Percentiles rank a stretch among this genome's conserved stretches.
Conservation (phyloP, 768 basidiomycete genomes). For the Russula earlei region DNA sequence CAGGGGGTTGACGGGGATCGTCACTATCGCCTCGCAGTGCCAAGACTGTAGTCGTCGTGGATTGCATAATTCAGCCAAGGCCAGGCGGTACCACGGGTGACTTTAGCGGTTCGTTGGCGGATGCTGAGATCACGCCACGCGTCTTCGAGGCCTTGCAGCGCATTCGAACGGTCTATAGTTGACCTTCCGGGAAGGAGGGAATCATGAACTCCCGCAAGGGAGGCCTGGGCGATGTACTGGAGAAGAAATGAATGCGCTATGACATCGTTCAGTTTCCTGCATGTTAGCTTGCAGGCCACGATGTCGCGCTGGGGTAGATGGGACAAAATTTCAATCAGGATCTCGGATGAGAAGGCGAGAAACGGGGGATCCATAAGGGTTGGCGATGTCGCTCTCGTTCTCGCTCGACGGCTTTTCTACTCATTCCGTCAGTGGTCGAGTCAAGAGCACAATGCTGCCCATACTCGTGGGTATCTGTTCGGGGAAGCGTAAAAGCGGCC, state of each 20-base stretch:
- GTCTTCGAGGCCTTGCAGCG: not conserved
- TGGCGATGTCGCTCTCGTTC: not conserved
- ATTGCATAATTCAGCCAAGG: slow-evolving; percentile 6
- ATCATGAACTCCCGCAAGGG: slow-evolving; percentile 2
- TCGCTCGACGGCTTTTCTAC: not conserved
- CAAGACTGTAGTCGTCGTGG: slow-evolving; percentile 5
- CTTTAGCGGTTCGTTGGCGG: not conserved
- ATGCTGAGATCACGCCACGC: slow-evolving; percentile 5
- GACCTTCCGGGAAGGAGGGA: not conserved
- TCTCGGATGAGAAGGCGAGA: slow-evolving; percentile 2
- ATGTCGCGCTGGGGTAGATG: not conserved
- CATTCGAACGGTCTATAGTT: not conserved
- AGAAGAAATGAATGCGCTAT: not conserved
- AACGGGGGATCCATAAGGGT: not conserved
- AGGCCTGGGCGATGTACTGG: not conserved
- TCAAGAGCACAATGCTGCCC: not conserved
- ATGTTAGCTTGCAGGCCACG: not conserved
- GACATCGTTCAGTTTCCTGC: not conserved
- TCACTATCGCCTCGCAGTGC: slow-evolving; percentile 2
- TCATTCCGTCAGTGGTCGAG: not conserved
- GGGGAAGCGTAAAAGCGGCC: not conserved
- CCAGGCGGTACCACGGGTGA: not conserved
- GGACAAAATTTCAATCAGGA: slow-evolving; percentile 1
- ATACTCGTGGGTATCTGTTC: not conserved
- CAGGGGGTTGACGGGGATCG: not conserved